A percentile compares a stretch with the other conserved stretches of the same genome.
These are phyloP conservation scores for Kickxella alabastrina DNA, from an alignment of 192 early-diverging fungal genomes.

Conservation along the genomic window DNA sequence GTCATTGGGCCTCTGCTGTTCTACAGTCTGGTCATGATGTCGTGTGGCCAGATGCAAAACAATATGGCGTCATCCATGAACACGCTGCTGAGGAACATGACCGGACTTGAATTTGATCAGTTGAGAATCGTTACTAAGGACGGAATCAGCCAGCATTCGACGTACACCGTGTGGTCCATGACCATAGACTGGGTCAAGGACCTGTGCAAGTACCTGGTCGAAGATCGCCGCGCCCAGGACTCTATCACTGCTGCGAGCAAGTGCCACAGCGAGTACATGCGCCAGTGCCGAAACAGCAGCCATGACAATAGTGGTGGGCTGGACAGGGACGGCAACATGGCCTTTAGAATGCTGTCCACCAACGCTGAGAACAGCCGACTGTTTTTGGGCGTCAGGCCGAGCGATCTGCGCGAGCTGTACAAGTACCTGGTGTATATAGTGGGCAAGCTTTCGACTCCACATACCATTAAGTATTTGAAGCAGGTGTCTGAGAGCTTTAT, in stretches of 20 bases:
- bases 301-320: neutral
- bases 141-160: neutral
- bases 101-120: neutral
- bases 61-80: slow-evolving; percentile 1
- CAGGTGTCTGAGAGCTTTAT: slow-evolving; percentile 21
- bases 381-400: slow-evolving; percentile 28
- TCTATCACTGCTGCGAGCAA: slow-evolving; percentile 13
- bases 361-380: slow-evolving; percentile 6
- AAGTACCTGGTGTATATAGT: slow-evolving; percentile 21
- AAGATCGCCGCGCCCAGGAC: neutral
- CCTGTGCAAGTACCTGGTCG: slow-evolving; percentile 5
- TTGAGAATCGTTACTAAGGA: slow-evolving; percentile 7
- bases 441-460: neutral
- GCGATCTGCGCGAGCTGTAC: slow-evolving; percentile 24
- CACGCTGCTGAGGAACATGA: slow-evolving; percentile 9
- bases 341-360: slow-evolving; percentile 12
- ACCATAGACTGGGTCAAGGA: slow-evolving; percentile 8
- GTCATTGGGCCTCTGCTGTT: slow-evolving; percentile 27
- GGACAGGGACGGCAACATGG: slow-evolving; percentile 7
- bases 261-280: slow-evolving; percentile 9
- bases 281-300: neutral
- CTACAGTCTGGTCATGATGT: slow-evolving; percentile 13
- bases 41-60: neutral
- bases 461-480: slow-evolving; percentile 3
- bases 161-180: slow-evolving; percentile 1